phyloP scores from a whole-genome alignment of 2,329 filamentous ascomycete genomes.

The Scleromitrula shiraiana region DNA sequence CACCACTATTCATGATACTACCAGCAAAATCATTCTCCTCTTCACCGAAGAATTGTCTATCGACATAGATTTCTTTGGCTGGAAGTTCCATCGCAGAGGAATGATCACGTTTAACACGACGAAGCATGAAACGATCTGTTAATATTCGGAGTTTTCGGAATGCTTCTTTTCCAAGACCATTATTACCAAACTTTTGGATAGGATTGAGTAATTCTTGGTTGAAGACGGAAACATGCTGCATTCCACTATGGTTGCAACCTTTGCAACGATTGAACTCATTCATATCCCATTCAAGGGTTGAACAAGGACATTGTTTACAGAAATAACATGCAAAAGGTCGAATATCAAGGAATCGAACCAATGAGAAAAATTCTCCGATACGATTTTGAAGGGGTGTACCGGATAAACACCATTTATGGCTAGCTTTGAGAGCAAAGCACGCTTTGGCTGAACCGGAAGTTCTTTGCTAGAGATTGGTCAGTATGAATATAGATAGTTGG shows the following conservation, averaged over 20 bases:
- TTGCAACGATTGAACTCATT: conserved; percentile 63
- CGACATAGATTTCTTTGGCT: conserved; percentile 84
- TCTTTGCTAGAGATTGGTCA: conserved; percentile 45
- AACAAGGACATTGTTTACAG: conserved; percentile 79
- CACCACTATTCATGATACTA: conserved; percentile 89
- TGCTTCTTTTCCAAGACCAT: conserved; percentile 56
- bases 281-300: conserved; percentile 76
- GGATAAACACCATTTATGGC: conserved; percentile 91
- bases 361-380: conserved; percentile 93
- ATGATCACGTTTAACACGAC: conserved; percentile 88
- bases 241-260: conserved; percentile 51
- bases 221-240: conserved; percentile 68
- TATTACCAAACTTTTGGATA: conserved; percentile 54
- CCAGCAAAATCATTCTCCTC: conserved; percentile 92
- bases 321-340: conserved; percentile 88
- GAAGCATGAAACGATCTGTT: conserved; percentile 90
- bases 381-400: conserved; percentile 95
- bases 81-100: conserved; percentile 94
- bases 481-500: neutral
- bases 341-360: conserved; percentile 85
- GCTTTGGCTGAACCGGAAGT: conserved; percentile 89
- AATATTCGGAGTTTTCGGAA: conserved; percentile 79
- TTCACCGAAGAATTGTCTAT: conserved; percentile 94
- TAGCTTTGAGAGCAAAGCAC: conserved; percentile 81
- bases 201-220: conserved; percentile 94